These are phyloP conservation scores for Populus hybrid DNA, from an alignment of 441 rosid species.

Conservation along the genomic window DNA sequence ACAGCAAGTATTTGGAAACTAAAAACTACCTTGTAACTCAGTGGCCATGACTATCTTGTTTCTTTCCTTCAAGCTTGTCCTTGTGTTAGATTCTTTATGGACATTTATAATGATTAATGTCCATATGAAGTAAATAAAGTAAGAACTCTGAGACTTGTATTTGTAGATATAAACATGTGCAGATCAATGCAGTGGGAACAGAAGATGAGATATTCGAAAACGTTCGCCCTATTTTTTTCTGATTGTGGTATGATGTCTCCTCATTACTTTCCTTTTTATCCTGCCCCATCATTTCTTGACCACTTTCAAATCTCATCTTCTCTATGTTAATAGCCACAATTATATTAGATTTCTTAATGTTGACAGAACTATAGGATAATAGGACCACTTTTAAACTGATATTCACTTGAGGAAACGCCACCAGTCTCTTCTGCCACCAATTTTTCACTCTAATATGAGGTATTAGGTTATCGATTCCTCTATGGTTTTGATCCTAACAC, in stretches of 20 bases:
- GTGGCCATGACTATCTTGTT: background rate
- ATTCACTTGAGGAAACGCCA: background rate
- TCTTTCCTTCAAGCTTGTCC: background rate
- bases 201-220: constrained; percentile 81
- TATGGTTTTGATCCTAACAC: background rate
- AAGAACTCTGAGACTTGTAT: background rate
- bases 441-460: background rate
- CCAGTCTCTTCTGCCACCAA: background rate
- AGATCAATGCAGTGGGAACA: constrained; percentile 90
- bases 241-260: constrained; percentile 44
- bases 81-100: background rate
- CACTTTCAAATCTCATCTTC: background rate
- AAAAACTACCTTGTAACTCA: background rate
- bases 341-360: background rate
- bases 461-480: background rate
- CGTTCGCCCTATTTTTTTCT: constrained; percentile 57
- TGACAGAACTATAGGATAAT: background rate
- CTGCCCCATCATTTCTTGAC: background rate
- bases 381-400: background rate
- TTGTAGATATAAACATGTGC: constrained; percentile 25
- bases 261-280: background rate
- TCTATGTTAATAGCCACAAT: background rate
- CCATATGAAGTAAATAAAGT: background rate
- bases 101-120: background rate
- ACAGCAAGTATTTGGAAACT: constrained; percentile 36